phyloP scores from a whole-genome alignment of 2,329 filamentous ascomycete genomes.

The Aschersonia sp. region DNA sequence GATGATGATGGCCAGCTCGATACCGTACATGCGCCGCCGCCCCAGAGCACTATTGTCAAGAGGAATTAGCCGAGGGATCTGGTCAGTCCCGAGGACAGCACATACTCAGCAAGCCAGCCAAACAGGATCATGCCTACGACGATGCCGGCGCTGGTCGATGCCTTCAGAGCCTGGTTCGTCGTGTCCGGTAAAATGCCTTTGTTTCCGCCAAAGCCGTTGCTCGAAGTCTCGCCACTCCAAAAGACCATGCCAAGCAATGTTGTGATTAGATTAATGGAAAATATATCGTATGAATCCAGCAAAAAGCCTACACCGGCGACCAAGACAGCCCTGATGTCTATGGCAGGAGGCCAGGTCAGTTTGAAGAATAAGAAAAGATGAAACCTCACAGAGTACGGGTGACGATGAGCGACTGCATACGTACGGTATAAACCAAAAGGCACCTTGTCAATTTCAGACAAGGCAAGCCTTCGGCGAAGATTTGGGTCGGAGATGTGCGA shows the following conservation, averaged over 20 bases:
- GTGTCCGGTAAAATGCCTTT: slow-evolving; percentile 45
- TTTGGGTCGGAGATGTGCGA: slow-evolving; percentile 58
- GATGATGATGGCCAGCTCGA: slow-evolving; percentile 61
- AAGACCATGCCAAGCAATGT: slow-evolving; percentile 63
- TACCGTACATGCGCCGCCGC: slow-evolving; percentile 68
- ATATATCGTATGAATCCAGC: slow-evolving; percentile 69
- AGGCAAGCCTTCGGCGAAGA: slow-evolving; percentile 56
- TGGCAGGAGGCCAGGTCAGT: background rate
- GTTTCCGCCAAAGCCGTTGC: slow-evolving; percentile 34
- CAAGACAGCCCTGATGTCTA: slow-evolving; percentile 53
- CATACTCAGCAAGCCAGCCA: slow-evolving; percentile 57
- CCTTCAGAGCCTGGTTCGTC: slow-evolving; percentile 63
- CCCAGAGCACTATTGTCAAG: slow-evolving; percentile 37
- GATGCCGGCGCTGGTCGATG: slow-evolving; percentile 67
- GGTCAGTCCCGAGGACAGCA: slow-evolving; percentile 1
- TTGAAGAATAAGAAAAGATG: too few relatives aligned
- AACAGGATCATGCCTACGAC: slow-evolving; percentile 66
- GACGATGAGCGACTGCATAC: slow-evolving; percentile 6
- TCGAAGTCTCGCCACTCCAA: slow-evolving; percentile 37
- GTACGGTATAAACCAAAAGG: slow-evolving; percentile 57
- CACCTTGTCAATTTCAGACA: slow-evolving; percentile 68
- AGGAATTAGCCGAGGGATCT: slow-evolving; percentile 5
- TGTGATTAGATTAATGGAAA: slow-evolving; percentile 63
- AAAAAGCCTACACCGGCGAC: slow-evolving; percentile 77
- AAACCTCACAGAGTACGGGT: too few relatives aligned